phyloP scores from a whole-genome alignment of 164 flowering plant species.

The Stephania japonica region DNA sequence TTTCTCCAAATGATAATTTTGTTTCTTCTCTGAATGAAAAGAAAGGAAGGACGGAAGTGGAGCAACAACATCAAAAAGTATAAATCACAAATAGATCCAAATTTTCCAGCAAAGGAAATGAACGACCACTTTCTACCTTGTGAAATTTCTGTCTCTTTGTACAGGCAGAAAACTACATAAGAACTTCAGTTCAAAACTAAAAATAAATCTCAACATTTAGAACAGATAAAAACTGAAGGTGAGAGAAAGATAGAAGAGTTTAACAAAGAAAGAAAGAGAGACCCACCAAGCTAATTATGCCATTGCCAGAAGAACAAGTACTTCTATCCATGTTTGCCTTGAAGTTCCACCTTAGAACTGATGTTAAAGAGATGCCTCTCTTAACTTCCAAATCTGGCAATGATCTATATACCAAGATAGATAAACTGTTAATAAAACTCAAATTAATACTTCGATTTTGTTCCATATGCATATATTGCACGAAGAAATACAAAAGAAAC shows the following conservation, averaged over 20 bases:
- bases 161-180: background rate
- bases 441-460: background rate
- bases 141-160: background rate
- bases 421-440: background rate
- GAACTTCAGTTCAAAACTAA: background rate
- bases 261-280: conserved; percentile 5
- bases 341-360: conserved; percentile 75
- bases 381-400: conserved; percentile 61
- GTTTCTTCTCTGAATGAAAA: no score
- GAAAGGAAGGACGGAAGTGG: no score
- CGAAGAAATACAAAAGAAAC: background rate
- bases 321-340: conserved; percentile 62
- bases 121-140: background rate
- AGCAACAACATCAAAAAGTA: background rate
- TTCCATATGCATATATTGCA: background rate
- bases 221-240: background rate
- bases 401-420: conserved; percentile 52
- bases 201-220: background rate
- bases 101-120: background rate
- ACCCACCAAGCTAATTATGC: conserved; percentile 58
- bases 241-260: background rate
- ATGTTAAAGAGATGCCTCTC: conserved; percentile 51
- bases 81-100: background rate
- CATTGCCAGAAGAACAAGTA: conserved; percentile 43
- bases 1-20: no score